phyloP scores from a whole-genome alignment of 768 basidiomycete species.

The Grammothele lineata region DNA sequence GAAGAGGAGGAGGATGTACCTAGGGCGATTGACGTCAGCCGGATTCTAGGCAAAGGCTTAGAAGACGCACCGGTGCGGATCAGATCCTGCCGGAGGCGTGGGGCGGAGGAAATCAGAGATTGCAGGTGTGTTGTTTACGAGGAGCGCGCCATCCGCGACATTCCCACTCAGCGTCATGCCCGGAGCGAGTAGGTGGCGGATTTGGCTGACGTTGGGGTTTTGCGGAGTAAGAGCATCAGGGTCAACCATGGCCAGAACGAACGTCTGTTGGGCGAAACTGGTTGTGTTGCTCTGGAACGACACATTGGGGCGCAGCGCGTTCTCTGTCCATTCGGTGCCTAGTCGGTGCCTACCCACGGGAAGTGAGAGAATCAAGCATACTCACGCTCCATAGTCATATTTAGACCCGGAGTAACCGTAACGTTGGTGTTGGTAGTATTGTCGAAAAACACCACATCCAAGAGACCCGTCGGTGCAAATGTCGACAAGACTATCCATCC shows the following conservation, averaged over 20 bases:
- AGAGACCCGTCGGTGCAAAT: conserved; percentile 11
- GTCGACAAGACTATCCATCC: conserved; percentile 14
- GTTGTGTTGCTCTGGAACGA: conserved; percentile 6
- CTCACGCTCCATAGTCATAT: conserved; percentile 17
- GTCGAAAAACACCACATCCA: conserved; percentile 15
- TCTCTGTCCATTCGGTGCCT: conserved; percentile 3
- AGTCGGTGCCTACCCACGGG: background rate
- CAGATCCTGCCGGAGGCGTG: conserved; percentile 28
- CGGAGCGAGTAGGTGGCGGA: conserved; percentile 28
- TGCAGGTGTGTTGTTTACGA: conserved; percentile 28
- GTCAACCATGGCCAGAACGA: conserved; percentile 30
- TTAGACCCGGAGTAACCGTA: conserved; percentile 9
- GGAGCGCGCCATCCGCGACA: conserved; percentile 9
- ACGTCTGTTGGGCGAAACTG: conserved; percentile 14
- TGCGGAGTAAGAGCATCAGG: conserved; percentile 32
- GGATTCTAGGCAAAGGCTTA: background rate
- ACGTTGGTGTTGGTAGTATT: conserved; percentile 9
- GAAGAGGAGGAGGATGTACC: conserved; percentile 29
- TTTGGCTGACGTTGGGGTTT: conserved; percentile 22
- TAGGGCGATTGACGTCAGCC: conserved; percentile 1
- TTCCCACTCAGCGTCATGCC: conserved; percentile 19
- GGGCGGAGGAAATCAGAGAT: conserved; percentile 28
- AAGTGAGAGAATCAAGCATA: background rate
- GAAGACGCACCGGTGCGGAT: conserved; percentile 28
- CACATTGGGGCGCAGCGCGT: conserved; percentile 9